These are phyloP conservation scores for Fraxinus americana DNA, from an alignment of 257 asterid genomes.

Conservation along the genomic window DNA sequence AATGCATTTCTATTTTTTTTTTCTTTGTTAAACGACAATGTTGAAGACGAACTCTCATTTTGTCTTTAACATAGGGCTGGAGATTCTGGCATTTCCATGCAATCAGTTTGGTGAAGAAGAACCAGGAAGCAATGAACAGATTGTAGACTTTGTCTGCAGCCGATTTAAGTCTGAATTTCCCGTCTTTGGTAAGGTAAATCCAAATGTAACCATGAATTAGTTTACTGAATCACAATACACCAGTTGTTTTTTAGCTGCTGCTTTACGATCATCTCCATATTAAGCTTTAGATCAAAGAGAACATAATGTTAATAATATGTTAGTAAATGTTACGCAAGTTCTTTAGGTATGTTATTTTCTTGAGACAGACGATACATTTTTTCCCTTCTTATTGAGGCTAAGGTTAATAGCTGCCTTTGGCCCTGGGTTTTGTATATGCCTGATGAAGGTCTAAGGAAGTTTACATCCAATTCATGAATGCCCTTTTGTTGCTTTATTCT, in stretches of 20 bases:
- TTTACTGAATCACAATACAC: neutral
- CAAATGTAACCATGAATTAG: neutral
- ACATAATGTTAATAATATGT: neutral
- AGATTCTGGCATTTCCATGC: conserved; percentile 86
- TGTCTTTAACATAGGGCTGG: conserved; percentile 51
- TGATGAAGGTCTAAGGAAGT: neutral
- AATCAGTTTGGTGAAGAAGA: conserved; percentile 92
- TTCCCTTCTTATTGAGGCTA: neutral
- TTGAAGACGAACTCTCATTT: neutral
- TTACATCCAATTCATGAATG: neutral
- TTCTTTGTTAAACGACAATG: conserved; percentile 4
- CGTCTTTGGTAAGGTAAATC: conserved; percentile 64
- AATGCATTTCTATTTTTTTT: conserved; percentile 5
- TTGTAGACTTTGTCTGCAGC: conserved; percentile 72
- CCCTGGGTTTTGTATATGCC: neutral
- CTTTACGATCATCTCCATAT: neutral
- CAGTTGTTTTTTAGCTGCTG: neutral
- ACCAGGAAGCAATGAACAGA: conserved; percentile 72
- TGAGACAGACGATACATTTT: neutral
- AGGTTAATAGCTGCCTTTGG: neutral
- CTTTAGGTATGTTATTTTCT: neutral
- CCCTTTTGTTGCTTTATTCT: neutral
- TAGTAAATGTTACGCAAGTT: neutral
- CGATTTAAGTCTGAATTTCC: conserved; percentile 77
- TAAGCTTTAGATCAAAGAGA: neutral